Conservation (phyloP, 2,329 filamentous ascomycete genomes). For the Xenoacremonium recifei region DNA sequence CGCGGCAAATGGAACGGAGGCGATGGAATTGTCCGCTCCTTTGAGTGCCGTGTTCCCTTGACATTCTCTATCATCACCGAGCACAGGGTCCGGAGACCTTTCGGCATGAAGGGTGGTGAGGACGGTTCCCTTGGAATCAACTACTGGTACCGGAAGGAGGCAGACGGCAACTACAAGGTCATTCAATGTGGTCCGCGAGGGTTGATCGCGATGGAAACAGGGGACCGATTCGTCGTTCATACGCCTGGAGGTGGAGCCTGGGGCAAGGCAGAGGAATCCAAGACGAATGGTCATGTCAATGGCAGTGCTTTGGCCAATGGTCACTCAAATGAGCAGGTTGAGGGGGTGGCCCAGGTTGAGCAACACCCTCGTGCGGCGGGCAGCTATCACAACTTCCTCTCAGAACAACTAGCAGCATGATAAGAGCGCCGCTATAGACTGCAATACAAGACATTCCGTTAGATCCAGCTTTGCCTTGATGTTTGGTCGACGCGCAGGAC, state of each 20-base stretch:
- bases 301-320: not conserved
- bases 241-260: conserved; percentile 31
- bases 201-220: conserved; percentile 26
- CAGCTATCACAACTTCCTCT: not conserved
- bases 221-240: conserved; percentile 32
- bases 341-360: not conserved
- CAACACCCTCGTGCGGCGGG: not conserved
- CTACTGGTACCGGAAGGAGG: conserved; percentile 22
- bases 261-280: not conserved
- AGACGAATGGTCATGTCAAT: not conserved
- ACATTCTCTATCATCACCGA: conserved; percentile 32
- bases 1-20: conserved; percentile 26
- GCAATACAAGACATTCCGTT: no score
- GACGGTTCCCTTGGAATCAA: conserved; percentile 24
- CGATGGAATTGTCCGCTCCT: conserved; percentile 29
- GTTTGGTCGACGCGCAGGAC: no score
- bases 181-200: conserved; percentile 32
- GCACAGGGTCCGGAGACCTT: conserved; percentile 28
- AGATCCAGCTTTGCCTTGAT: no score
- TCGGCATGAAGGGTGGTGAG: conserved; percentile 30
- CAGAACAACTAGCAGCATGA: not conserved
- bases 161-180: conserved; percentile 18
- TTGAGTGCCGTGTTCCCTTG: conserved; percentile 29
- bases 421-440: not conserved
- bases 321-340: not conserved